These are phyloP conservation scores for Tylopilus vinaceipallidus DNA, from an alignment of 768 basidiomycete genomes.

Conservation along the genomic window DNA sequence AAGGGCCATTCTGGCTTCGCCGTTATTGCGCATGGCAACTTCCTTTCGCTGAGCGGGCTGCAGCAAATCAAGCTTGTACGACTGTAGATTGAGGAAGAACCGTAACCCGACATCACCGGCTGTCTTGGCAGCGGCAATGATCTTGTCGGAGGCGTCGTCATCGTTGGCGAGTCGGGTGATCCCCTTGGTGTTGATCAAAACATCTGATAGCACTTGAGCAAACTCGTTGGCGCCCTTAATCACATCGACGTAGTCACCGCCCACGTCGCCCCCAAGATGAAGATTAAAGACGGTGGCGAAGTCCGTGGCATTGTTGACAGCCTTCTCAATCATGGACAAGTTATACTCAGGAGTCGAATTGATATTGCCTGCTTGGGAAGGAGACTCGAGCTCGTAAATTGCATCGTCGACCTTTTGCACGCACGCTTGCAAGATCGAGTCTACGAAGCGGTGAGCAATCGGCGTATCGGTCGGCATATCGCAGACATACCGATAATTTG, in stretches of 20 bases:
- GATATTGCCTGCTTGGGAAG: conserved; percentile 89
- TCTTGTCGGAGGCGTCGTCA: conserved; percentile 90
- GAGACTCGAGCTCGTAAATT: conserved; percentile 97
- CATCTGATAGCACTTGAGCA: conserved; percentile 90
- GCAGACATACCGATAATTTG: conserved; percentile 78
- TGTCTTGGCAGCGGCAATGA: conserved; percentile 76
- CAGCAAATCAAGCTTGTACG: conserved; percentile 86
- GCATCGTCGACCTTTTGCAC: conserved; percentile 96
- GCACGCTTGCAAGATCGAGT: conserved; percentile 95
- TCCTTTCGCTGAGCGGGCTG: conserved; percentile 75
- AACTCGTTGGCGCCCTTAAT: conserved; percentile 98
- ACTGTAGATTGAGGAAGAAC: conserved; percentile 94
- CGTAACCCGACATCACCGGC: conserved; percentile 88
- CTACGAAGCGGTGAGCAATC: conserved; percentile 39
- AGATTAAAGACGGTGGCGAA: conserved; percentile 95
- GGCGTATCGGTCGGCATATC: not conserved
- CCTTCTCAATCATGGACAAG: conserved; percentile 97
- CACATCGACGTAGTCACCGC: conserved; percentile 95
- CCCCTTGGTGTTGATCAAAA: conserved; percentile 91
- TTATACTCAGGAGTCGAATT: conserved; percentile 99
- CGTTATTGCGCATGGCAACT: conserved; percentile 86
- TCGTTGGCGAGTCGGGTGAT: conserved; percentile 89
- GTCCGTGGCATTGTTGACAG: conserved; percentile 90
- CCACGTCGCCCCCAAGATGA: conserved; percentile 79
- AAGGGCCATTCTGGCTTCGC: conserved; percentile 78